Evolutionary conservation across 371 early-diverging fungal genomes (phyloP).

Genomic region (Batrachochytrium dendrobatidis): DNA sequence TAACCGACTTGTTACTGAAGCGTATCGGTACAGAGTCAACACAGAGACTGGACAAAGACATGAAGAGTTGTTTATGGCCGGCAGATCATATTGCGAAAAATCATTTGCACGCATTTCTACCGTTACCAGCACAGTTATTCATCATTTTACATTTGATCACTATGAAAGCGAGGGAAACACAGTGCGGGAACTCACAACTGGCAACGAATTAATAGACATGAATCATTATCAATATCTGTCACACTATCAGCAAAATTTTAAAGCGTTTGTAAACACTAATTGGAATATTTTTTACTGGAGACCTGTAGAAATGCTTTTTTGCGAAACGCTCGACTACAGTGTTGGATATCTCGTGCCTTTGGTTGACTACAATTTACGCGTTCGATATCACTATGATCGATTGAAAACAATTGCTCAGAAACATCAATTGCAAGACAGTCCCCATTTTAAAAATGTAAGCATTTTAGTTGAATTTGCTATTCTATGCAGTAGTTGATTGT

Average conservation of each 20-base stretch:
- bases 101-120: background rate
- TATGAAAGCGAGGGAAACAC: background rate
- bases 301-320: background rate
- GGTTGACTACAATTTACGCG: background rate
- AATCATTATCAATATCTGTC: slow-evolving; percentile 3
- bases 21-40: background rate
- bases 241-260: background rate
- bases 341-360: background rate
- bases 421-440: too few relatives aligned
- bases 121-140: background rate
- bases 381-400: too few relatives aligned
- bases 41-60: background rate
- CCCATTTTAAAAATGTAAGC: too few relatives aligned
- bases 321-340: background rate
- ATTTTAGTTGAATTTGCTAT: too few relatives aligned
- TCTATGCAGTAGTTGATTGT: too few relatives aligned
- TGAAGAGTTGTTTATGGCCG: background rate
- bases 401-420: too few relatives aligned
- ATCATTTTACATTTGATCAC: slow-evolving; percentile 1
- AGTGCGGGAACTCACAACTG: background rate
- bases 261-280: background rate
- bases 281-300: background rate
- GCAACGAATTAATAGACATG: background rate
- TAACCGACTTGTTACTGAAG: background rate
- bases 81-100: background rate